Evolutionary conservation across 2,329 filamentous ascomycete genomes (phyloP).

Genomic region (Ophiocordyceps robertsii): DNA sequence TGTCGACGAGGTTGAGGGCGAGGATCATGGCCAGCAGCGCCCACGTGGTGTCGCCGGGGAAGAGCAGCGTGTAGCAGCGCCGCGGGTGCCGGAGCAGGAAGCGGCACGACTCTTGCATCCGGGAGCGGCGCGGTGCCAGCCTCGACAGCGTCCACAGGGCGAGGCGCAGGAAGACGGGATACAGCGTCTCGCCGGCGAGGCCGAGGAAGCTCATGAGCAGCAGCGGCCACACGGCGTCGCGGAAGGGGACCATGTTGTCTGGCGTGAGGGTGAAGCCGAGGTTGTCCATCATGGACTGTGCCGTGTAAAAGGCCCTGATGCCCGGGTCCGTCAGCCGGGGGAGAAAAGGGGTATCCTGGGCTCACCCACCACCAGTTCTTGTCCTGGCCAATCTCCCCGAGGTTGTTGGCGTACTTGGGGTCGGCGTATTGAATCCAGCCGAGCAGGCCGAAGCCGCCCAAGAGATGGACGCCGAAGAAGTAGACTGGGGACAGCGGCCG

Average conservation of each 20-base stretch:
- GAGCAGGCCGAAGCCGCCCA: conserved; percentile 33
- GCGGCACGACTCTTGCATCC: conserved; percentile 28
- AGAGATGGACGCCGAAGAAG: conserved; percentile 28
- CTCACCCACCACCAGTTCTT: conserved; percentile 33
- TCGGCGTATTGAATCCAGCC: conserved; percentile 30
- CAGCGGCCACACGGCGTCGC: conserved; percentile 26
- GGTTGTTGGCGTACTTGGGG: conserved; percentile 25
- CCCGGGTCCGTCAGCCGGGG: too few relatives aligned
- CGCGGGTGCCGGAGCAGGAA: conserved; percentile 51
- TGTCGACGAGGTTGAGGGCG: conserved; percentile 38
- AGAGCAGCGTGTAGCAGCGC: conserved; percentile 49
- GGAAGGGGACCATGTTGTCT: conserved; percentile 37
- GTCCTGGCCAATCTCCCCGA: conserved; percentile 23
- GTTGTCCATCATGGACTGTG: conserved; percentile 38
- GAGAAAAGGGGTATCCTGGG: too few relatives aligned
- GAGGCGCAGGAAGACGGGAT: conserved; percentile 43
- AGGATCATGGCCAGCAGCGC: conserved; percentile 37
- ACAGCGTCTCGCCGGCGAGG: conserved; percentile 40
- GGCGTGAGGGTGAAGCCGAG: conserved; percentile 41
- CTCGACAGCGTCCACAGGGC: conserved; percentile 43
- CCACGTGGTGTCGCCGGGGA: conserved; percentile 47
- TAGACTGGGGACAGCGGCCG: conserved; percentile 20
- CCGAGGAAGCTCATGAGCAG: conserved; percentile 34
- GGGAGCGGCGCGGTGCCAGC: conserved; percentile 22
- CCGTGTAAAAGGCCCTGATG: conserved; percentile 33